phyloP scores from a whole-genome alignment of 78 protist genomes.

The Salpingoeca rosetta region DNA sequence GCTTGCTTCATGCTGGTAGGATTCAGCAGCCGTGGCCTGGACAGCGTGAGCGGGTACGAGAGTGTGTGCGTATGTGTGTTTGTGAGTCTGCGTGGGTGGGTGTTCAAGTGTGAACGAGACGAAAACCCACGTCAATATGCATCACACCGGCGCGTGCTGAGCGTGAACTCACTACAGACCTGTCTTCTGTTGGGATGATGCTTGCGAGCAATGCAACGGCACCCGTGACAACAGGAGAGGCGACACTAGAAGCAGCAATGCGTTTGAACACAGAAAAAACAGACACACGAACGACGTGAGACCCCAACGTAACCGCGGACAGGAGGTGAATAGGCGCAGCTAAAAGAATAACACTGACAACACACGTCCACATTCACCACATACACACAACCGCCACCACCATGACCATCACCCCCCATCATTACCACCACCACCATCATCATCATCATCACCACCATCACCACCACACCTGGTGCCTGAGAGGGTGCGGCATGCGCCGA shows the following conservation, averaged over 20 bases:
- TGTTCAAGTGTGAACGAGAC: no score
- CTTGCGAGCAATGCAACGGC: constrained; percentile 16
- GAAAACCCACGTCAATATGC: no score
- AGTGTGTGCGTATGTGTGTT: neutral
- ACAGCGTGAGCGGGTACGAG: neutral
- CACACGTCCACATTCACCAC: no score
- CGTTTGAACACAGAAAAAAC: neutral
- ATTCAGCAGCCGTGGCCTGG: constrained; percentile 34
- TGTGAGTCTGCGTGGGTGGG: no score
- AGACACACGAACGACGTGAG: neutral
- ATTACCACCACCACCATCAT: no score
- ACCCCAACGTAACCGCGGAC: neutral
- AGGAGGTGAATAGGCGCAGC: no score
- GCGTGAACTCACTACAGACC: no score
- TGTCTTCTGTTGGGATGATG: no score
- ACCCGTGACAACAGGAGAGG: constrained; percentile 92
- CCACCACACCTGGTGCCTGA: constrained; percentile 72
- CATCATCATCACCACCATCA: no score
- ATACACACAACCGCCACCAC: no score
- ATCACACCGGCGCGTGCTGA: no score
- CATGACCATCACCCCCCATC: no score
- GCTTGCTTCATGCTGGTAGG: constrained; percentile 68
- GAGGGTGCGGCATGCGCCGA: constrained; percentile 47
- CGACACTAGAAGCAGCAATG: constrained; percentile 27
- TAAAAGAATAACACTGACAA: neutral